A percentile compares a stretch with the other conserved stretches of the same genome.
Conservation (phyloP, 2,329 filamentous ascomycete species). For the Paecilomyces dactylethromorphus region DNA sequence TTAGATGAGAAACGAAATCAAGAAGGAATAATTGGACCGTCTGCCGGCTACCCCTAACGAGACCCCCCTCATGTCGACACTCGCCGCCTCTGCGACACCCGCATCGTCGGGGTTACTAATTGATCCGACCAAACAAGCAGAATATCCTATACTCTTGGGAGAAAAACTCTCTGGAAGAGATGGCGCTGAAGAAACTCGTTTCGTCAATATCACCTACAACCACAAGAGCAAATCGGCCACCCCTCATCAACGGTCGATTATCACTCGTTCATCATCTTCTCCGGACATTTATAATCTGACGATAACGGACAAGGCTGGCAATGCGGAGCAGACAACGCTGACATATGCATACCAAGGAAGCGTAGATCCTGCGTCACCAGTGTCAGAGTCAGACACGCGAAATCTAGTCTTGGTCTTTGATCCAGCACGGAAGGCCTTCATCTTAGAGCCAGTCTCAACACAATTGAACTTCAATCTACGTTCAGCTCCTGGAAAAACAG, state of each 20-base stretch:
- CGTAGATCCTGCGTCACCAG: constrained; percentile 27
- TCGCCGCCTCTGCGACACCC: neutral
- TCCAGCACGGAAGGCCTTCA: constrained; percentile 64
- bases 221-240: constrained; percentile 39
- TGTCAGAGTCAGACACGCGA: constrained; percentile 21
- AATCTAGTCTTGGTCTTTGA: constrained; percentile 64
- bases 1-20: neutral
- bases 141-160: constrained; percentile 41
- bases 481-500: constrained; percentile 58
- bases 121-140: constrained; percentile 39
- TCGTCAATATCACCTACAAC: constrained; percentile 40
- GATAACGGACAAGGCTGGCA: constrained; percentile 35
- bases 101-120: constrained; percentile 27
- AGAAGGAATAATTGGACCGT: neutral
- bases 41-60: neutral
- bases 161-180: constrained; percentile 31
- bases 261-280: constrained; percentile 26
- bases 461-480: constrained; percentile 82
- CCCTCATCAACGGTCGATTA: constrained; percentile 29
- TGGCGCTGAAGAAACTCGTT: constrained; percentile 12
- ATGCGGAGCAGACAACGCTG: constrained; percentile 30
- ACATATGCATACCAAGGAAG: constrained; percentile 36
- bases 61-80: neutral
- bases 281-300: constrained; percentile 33
- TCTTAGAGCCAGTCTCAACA: constrained; percentile 75